phyloP scores from a whole-genome alignment of 73 alveolate species.

The Stentor roeselii region DNA sequence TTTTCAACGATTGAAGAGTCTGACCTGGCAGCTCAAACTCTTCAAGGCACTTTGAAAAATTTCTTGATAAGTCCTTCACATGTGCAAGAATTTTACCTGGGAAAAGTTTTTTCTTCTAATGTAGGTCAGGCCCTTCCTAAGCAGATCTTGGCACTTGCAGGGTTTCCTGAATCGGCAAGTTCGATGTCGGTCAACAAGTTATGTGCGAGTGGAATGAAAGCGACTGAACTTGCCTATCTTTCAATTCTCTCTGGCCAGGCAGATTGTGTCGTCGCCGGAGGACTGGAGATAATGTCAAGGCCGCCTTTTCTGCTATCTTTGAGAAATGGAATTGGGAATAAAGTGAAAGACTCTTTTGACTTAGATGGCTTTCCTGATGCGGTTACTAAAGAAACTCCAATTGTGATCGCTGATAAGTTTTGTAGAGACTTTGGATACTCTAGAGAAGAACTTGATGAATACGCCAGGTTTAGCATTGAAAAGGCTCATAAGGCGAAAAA shows the following conservation, averaged over 20 bases:
- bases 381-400: slow-evolving; percentile 49
- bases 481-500: slow-evolving; percentile 34
- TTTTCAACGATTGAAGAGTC: slow-evolving; percentile 46
- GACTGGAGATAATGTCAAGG: slow-evolving; percentile 79
- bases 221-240: slow-evolving; percentile 75
- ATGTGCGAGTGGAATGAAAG: slow-evolving; percentile 85
- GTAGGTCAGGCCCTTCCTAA: slow-evolving; percentile 77
- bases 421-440: neutral
- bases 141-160: slow-evolving; percentile 72
- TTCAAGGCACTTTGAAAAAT: slow-evolving; percentile 60
- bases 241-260: slow-evolving; percentile 72
- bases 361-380: slow-evolving; percentile 65
- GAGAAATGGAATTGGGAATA: slow-evolving; percentile 64
- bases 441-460: neutral
- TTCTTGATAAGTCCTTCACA: slow-evolving; percentile 48
- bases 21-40: slow-evolving; percentile 61
- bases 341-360: slow-evolving; percentile 43
- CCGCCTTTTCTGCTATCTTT: slow-evolving; percentile 69
- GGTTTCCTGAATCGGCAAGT: slow-evolving; percentile 43
- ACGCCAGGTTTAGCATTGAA: neutral
- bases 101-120: slow-evolving; percentile 74
- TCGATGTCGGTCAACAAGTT: slow-evolving; percentile 70
- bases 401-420: slow-evolving; percentile 3
- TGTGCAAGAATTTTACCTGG: slow-evolving; percentile 72
- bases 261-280: slow-evolving; percentile 71